Conservation (phyloP, 2,329 filamentous ascomycete species). For the Colletotrichum siamense region DNA sequence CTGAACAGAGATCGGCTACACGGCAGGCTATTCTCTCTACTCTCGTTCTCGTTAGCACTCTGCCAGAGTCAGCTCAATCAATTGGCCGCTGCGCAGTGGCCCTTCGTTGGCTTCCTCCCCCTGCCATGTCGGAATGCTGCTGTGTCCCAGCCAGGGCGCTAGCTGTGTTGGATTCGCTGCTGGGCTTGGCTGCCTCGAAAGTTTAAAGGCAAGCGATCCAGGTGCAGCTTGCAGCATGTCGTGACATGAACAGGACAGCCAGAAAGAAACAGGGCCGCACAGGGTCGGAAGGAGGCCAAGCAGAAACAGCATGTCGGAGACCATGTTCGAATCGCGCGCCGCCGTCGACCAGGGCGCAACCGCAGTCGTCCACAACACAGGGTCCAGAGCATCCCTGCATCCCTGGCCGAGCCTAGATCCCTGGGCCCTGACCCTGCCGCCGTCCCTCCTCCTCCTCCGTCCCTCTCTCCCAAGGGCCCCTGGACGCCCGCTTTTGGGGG, state of each 20-base stretch:
- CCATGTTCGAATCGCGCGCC: conserved; percentile 10
- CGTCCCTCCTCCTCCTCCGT: not conserved
- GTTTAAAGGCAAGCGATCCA: not conserved
- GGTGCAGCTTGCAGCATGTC: not conserved
- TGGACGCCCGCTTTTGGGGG: not conserved
- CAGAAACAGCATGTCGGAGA: not conserved
- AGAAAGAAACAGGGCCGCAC: not conserved
- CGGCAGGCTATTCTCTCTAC: not conserved
- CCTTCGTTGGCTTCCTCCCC: not conserved
- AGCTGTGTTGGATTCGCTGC: not conserved
- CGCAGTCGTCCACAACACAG: not conserved
- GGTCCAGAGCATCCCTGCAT: conserved; percentile 19
- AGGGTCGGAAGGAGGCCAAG: not conserved
- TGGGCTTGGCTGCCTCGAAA: not conserved
- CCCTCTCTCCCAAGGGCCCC: not conserved
- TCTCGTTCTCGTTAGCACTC: not conserved
- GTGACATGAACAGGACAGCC: not conserved
- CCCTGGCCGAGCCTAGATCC: conserved; percentile 7
- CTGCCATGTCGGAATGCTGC: not conserved
- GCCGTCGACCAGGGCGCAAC: not conserved
- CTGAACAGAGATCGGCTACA: conserved; percentile 1
- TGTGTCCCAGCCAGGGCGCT: not conserved
- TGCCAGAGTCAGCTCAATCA: not conserved
- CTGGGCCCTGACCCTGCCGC: not conserved
- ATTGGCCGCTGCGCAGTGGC: not conserved